Base-by-base conservation (phyloP, 148 eudicot genomes). In the Fagopyrum homotropicum region DNA sequence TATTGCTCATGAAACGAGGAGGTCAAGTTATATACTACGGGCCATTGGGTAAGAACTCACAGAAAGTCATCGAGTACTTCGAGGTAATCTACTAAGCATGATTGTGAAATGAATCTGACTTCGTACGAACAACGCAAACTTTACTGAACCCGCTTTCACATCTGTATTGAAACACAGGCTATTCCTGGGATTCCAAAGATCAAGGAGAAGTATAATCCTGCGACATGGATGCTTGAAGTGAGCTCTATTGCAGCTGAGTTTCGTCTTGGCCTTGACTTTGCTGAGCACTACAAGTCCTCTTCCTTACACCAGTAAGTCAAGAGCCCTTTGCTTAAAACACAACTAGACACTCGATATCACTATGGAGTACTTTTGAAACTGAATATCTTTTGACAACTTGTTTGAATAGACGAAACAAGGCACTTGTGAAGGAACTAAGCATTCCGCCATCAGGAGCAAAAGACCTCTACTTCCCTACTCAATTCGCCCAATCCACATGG, bases 151-250 rank as follows among this genome's bases (percentile, higher is more conserved):
- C 29, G 15, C 43, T 72, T 19, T 72, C 29, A 35, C 44, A 1
- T 30, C 16, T 22, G 10, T 22, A 5, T 26, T 26, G 66, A 2
- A 59, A 10, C 47, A 69, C 61, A 89, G 96, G 81, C 79, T 35
- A 80, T 90, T 77, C 89, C 84, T 0, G 92, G 92, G 60, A 88
- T 90, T 17, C 88, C 84, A 4, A 85, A 84, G 72, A 88, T 90
- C 46, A 81, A 79, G 59, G 92, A 87, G n/a, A 80, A 87, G 76
- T 83, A 85, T 79, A 90, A 90, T 84, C 96, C 96, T 3, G 96
- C 96, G 10, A 83, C 96, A 22, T 90, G 96, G 96, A 90, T 90
- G 96, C 76, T 90, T 5, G 96, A 90, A 85, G 92, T 85, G 45
- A 90, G 92, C 80, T 90, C 96, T 19, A 80, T 82, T 56, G 83